Evolutionary conservation across 2,329 filamentous ascomycete genomes (phyloP).

Genomic region (Exophiala sp.): DNA sequence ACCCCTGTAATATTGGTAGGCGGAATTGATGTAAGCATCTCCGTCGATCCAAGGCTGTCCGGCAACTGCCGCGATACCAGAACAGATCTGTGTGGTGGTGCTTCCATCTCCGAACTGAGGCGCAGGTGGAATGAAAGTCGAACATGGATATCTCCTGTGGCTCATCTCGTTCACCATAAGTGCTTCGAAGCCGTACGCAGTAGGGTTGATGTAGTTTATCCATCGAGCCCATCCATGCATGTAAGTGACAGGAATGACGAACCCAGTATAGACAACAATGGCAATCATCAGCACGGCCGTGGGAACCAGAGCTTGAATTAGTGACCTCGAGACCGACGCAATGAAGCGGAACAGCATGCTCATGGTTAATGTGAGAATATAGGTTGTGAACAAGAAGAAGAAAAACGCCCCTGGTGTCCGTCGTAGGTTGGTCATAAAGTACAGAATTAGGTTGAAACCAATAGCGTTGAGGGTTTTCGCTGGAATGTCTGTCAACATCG

Average conservation of each 20-base stretch:
- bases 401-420: conserved; percentile 75
- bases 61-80: conserved; percentile 54
- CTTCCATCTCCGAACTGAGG: conserved; percentile 50
- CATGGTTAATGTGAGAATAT: conserved; percentile 56
- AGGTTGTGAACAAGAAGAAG: conserved; percentile 72
- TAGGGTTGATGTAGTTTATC: conserved; percentile 64
- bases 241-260: conserved; percentile 59
- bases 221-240: conserved; percentile 64
- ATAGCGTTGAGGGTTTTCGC: conserved; percentile 74
- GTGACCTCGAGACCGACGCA: conserved; percentile 66
- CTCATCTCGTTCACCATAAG: conserved; percentile 59
- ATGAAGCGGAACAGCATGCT: conserved; percentile 65
- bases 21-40: conserved; percentile 54
- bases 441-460: conserved; percentile 73
- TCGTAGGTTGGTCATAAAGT: conserved; percentile 82
- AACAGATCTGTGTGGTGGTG: conserved; percentile 68
- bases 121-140: conserved; percentile 44
- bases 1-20: conserved; percentile 54
- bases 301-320: conserved; percentile 56
- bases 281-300: conserved; percentile 51
- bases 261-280: conserved; percentile 64
- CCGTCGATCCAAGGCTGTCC: conserved; percentile 55
- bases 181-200: conserved; percentile 64
- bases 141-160: conserved; percentile 56
- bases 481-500: conserved; percentile 80